These are phyloP conservation scores for Kodamaea sagamina DNA, from an alignment of 805 yeast genomes.

Conservation along the genomic window DNA sequence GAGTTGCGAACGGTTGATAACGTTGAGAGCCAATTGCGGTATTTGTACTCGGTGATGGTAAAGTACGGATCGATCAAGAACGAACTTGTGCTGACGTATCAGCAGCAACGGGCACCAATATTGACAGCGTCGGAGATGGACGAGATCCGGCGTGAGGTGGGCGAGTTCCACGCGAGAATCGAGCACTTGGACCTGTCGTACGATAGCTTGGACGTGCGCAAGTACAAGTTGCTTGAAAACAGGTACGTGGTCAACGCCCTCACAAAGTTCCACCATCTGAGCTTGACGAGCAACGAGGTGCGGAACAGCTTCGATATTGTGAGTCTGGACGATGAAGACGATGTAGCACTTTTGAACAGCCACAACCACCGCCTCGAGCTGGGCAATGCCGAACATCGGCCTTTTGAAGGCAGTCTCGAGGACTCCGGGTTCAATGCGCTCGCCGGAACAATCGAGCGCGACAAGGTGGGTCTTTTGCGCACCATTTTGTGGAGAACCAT, in stretches of 20 bases:
- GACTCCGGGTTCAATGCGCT: conserved; percentile 34
- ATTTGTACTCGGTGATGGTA: conserved; percentile 29
- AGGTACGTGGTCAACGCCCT: conserved; percentile 36
- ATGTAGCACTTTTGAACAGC: conserved; percentile 28
- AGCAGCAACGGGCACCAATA: conserved; percentile 4
- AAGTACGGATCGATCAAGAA: conserved; percentile 30
- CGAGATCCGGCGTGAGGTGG: conserved; percentile 27
- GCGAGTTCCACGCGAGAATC: conserved; percentile 31
- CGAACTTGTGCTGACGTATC: conserved; percentile 17
- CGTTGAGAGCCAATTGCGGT: conserved; percentile 32
- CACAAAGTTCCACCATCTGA: conserved; percentile 31
- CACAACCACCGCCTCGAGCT: conserved; percentile 13
- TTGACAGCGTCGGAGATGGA: conserved; percentile 19
- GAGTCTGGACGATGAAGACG: conserved; percentile 27
- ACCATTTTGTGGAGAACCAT: conserved; percentile 46
- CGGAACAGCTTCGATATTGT: conserved; percentile 11
- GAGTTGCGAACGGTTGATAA: conserved; percentile 43
- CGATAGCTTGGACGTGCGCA: conserved; percentile 27
- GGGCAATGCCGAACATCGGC: not conserved
- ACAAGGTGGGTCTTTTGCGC: conserved; percentile 39
- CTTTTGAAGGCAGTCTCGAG: conserved; percentile 10
- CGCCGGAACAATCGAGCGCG: conserved; percentile 38
- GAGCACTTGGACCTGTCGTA: conserved; percentile 40
- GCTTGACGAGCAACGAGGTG: not conserved
- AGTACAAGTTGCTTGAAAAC: conserved; percentile 32